Evolutionary conservation across 345 rosid species (phyloP), one percentile per base, ranked within the genome.

Genomic region (Capsella bursapastoris): DNA sequence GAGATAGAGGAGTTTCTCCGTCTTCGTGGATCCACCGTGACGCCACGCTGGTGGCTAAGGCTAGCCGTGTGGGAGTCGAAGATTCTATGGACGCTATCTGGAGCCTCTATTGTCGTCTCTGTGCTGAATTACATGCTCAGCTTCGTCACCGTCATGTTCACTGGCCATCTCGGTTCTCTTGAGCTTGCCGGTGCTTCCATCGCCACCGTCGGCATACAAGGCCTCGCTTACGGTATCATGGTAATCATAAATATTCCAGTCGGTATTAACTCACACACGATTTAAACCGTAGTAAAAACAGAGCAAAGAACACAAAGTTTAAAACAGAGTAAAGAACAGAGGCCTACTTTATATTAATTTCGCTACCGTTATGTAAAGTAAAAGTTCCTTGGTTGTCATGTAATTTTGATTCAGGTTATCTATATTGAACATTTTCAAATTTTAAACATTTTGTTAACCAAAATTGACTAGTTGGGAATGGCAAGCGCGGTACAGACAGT

Each of bases 401-500:
- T 35, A 6, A 35, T 35, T 35, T 35, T 35, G 2, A 6, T 5
- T 37, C 5, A 11, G 65, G 40, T 60, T 22, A 25, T 22, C 32
- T 8, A 2, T 8, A 14, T 3, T 27, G 38, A 44, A 48, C 18
- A 34, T 50, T 65, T 6, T 48, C n/a, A 5, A 49, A 7, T 11
- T 6, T 18, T 50, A 2, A 22, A 50, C 37, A 35, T 40, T 68
- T 28, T 41, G 1, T 6, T 22, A 8, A 50, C 14, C 18, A 57
- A 22, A 35, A 47, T 47, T 7, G 22, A 59, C 43, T 77, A 94
- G 98, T 68, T 90, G 78, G 97, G 97, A 27, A 94, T 94, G 98
- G 96, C 98, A 1, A 91, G 97, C 60, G 98, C 98, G 8, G 98
- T 91, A 38, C 98, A 94, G 50, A 94, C 98, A 0, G 89, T 94